Percentiles rank a stretch among this genome's conserved stretches.
Conservation (phyloP, 345 rosid species). For the Camelina neglecta region DNA sequence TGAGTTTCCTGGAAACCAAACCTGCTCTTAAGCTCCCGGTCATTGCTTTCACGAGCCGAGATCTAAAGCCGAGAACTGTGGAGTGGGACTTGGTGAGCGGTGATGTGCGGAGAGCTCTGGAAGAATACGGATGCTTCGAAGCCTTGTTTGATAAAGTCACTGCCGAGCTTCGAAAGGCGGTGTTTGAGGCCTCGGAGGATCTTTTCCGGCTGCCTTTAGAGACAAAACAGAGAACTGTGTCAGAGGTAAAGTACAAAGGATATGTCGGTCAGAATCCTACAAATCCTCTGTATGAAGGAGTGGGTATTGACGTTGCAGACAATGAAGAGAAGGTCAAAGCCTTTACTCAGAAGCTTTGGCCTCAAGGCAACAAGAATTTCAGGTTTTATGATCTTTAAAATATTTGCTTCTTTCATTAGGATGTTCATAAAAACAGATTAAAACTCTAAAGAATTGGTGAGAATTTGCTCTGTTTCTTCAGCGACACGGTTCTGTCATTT, state of each 20-base stretch:
- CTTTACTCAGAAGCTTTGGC: constrained; percentile 18
- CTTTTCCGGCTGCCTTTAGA: constrained; percentile 1
- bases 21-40: constrained; percentile 12
- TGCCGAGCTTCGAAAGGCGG: neutral
- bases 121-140: constrained; percentile 28
- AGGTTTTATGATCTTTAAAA: constrained; percentile 14
- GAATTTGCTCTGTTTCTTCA: constrained; percentile 11
- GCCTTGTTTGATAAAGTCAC: constrained; percentile 14
- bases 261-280: constrained; percentile 11
- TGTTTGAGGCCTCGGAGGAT: constrained; percentile 7
- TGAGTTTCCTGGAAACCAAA: constrained; percentile 10
- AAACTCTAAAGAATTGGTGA: neutral
- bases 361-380: constrained; percentile 27
- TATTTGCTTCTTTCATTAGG: neutral
- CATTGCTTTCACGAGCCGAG: neutral
- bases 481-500: constrained; percentile 32
- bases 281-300: constrained; percentile 5
- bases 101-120: neutral
- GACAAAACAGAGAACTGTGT: neutral
- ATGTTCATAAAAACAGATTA: neutral
- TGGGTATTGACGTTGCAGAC: constrained; percentile 1
- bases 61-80: constrained; percentile 15
- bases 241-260: neutral
- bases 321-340: neutral
- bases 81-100: constrained; percentile 1